Conservation (phyloP, 306 rosid genomes). For the Inga laurina region DNA sequence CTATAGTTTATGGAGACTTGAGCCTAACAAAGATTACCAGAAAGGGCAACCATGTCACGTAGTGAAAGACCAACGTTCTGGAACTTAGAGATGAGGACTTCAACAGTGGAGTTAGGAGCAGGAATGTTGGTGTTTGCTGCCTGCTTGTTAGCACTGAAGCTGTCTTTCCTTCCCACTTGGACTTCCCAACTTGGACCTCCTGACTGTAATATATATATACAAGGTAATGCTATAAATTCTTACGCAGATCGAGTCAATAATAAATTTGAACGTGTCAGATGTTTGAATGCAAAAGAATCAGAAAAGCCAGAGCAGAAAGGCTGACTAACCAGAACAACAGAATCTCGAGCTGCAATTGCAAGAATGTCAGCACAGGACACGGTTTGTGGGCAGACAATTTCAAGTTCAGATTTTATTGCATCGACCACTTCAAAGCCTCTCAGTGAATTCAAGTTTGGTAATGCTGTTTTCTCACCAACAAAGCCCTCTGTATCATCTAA, state of each 20-base stretch:
- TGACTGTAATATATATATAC: conserved; percentile 42
- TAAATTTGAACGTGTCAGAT: neutral
- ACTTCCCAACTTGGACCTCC: conserved; percentile 91
- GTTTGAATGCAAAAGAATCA: neutral
- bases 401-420: conserved; percentile 68
- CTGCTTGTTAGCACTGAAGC: conserved; percentile 61
- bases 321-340: conserved; percentile 66
- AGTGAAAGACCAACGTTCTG: conserved; percentile 65
- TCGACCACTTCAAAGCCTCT: conserved; percentile 89
- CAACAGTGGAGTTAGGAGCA: conserved; percentile 76
- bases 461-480: conserved; percentile 86
- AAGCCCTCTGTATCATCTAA: conserved; percentile 64
- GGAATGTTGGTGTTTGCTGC: conserved; percentile 77
- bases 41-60: conserved; percentile 78
- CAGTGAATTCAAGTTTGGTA: conserved; percentile 73
- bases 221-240: neutral
- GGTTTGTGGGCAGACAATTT: conserved; percentile 68
- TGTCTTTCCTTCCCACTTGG: conserved; percentile 77
- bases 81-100: conserved; percentile 60
- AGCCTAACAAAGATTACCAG: conserved; percentile 49
- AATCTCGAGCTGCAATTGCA: conserved; percentile 81
- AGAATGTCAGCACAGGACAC: conserved; percentile 91
- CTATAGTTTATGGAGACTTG: neutral
- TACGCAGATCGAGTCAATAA: neutral
- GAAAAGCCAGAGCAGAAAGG: neutral